phyloP scores from a whole-genome alignment of 1,139 yeast genomes.

The Suhomyces bribrorum region DNA sequence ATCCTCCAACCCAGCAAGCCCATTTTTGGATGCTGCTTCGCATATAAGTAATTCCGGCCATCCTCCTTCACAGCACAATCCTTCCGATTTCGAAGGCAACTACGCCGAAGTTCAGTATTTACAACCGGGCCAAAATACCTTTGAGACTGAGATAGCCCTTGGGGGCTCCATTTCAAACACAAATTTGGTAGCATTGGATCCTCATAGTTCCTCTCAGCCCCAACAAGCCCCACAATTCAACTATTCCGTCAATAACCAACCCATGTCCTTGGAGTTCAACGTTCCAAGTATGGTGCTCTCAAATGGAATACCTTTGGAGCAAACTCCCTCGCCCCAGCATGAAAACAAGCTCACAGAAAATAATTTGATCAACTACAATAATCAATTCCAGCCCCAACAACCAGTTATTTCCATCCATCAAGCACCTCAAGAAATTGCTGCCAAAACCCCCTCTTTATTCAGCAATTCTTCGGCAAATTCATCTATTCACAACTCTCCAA shows the following conservation, averaged over 20 bases:
- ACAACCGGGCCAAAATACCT: slow-evolving; percentile 17
- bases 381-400: slow-evolving; percentile 17
- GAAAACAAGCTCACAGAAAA: slow-evolving; percentile 29
- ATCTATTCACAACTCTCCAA: slow-evolving; percentile 26
- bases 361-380: slow-evolving; percentile 23
- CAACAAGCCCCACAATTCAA: slow-evolving; percentile 16
- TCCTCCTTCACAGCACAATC: slow-evolving; percentile 11
- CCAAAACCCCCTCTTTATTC: slow-evolving; percentile 47
- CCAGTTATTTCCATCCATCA: slow-evolving; percentile 32
- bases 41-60: slow-evolving; percentile 25
- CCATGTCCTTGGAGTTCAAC: slow-evolving; percentile 12
- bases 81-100: slow-evolving; percentile 7
- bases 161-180: slow-evolving; percentile 46
- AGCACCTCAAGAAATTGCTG: slow-evolving; percentile 38
- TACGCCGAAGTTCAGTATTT: slow-evolving; percentile 9
- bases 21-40: slow-evolving; percentile 42
- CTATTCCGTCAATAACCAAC: slow-evolving; percentile 16
- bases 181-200: slow-evolving; percentile 25
- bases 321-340: slow-evolving; percentile 24
- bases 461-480: slow-evolving; percentile 43
- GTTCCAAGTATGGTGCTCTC: slow-evolving; percentile 4
- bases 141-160: slow-evolving; percentile 40
- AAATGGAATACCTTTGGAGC: slow-evolving; percentile 21
- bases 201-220: too few relatives aligned
- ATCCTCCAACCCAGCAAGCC: slow-evolving; percentile 42